These are phyloP conservation scores for Urochloa ruziziensis DNA, from an alignment of 176 grass and related monocot genomes.

Conservation along the genomic window DNA sequence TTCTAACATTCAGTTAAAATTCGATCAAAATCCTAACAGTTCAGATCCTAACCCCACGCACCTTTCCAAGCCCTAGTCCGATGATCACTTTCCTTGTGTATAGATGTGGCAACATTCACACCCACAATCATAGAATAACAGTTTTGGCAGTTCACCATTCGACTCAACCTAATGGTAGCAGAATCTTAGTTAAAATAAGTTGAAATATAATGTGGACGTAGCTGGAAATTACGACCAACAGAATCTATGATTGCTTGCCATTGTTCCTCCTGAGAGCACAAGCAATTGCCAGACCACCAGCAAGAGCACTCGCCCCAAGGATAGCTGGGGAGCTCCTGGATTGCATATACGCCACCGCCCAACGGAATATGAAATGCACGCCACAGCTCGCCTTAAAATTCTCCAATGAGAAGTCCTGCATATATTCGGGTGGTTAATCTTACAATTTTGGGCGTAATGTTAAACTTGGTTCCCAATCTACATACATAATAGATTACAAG, in stretches of 20 bases:
- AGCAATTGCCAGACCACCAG: slow-evolving; percentile 39
- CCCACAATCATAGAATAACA: not conserved
- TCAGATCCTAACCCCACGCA: too few species aligned
- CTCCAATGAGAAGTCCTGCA: slow-evolving; percentile 55
- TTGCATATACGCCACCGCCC: slow-evolving; percentile 39
- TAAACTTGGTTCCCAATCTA: not conserved
- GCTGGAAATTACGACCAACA: not conserved
- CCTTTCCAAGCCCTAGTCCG: not conserved
- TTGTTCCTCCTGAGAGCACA: slow-evolving; percentile 40
- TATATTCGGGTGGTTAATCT: not conserved
- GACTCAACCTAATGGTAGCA: not conserved
- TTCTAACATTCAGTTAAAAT: not conserved
- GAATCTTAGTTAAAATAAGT: not conserved
- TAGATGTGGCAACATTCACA: not conserved
- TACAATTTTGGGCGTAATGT: not conserved
- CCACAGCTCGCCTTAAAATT: slow-evolving; percentile 62
- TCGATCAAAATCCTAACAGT: not conserved
- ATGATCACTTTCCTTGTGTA: not conserved
- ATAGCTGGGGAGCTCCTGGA: slow-evolving; percentile 14
- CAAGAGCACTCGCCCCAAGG: slow-evolving; percentile 41
- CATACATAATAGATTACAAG: not conserved
- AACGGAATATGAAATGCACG: slow-evolving; percentile 44
- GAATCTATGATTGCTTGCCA: not conserved
- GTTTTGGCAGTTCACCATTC: not conserved
- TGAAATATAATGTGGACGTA: not conserved